Conservation (phyloP, 148 eudicot genomes). For the Diospyros lotus region DNA sequence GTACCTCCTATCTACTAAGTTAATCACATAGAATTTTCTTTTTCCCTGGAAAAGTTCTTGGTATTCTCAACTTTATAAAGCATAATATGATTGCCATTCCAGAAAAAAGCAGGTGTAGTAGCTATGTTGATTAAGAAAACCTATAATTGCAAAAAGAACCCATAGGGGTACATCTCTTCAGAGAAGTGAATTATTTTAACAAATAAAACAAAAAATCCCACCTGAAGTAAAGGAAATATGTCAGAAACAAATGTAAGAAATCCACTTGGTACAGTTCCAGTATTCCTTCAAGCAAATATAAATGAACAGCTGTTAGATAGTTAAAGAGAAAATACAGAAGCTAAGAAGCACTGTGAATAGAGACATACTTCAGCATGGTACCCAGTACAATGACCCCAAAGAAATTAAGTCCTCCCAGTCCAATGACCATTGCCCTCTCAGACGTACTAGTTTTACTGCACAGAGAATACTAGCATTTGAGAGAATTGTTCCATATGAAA, state of each 20-base stretch:
- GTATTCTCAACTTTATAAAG: neutral
- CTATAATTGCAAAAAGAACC: neutral
- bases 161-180: neutral
- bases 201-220: conserved; percentile 25
- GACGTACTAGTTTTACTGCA: conserved; percentile 75
- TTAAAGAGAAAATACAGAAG: neutral
- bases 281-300: conserved; percentile 45
- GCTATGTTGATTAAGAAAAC: neutral
- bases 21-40: neutral
- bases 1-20: neutral
- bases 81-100: neutral
- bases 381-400: conserved; percentile 83
- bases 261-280: conserved; percentile 52
- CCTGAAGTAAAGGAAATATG: conserved; percentile 91
- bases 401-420: conserved; percentile 84
- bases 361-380: conserved; percentile 72
- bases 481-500: neutral
- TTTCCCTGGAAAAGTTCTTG: neutral
- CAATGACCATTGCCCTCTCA: conserved; percentile 87
- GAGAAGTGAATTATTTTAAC: neutral
- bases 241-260: conserved; percentile 69
- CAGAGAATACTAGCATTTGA: conserved; percentile 13
- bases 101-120: neutral
- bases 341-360: conserved; percentile 11
- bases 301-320: conserved; percentile 21